Percentiles rank a stretch among this genome's conserved stretches.
Conservation (phyloP, 169 alveolate genomes). For the Eimeria praecox region DNA sequence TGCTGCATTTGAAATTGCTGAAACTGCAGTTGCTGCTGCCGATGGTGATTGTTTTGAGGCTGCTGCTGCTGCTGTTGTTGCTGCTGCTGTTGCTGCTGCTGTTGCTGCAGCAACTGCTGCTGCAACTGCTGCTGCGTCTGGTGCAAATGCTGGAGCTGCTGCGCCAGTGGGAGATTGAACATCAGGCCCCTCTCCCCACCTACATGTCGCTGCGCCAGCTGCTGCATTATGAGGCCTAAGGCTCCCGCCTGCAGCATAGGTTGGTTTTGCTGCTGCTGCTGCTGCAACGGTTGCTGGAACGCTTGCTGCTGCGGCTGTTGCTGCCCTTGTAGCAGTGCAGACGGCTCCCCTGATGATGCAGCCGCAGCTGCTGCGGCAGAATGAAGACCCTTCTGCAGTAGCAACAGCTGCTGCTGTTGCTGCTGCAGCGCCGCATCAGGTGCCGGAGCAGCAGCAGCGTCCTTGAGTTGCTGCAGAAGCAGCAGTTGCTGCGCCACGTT, state of each 20-base stretch:
- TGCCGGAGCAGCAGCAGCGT: constrained; percentile 54
- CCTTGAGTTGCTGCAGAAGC: constrained; percentile 67
- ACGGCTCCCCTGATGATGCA: constrained; percentile 4
- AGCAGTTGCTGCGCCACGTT: constrained; percentile 68
- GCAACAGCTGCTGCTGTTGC: constrained; percentile 47
- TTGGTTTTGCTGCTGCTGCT: constrained; percentile 51
- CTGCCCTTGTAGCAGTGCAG: constrained; percentile 9
- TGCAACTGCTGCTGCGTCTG: constrained; percentile 67
- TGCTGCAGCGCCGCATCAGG: constrained; percentile 59
- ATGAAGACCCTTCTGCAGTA: neutral
- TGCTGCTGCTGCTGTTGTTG: constrained; percentile 33
- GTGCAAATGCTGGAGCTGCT: constrained; percentile 61
- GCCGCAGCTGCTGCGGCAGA: constrained; percentile 70
- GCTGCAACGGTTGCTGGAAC: constrained; percentile 55
- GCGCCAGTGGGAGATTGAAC: constrained; percentile 61
- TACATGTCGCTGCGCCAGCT: constrained; percentile 52
- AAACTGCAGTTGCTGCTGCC: constrained; percentile 57
- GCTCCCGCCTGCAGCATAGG: constrained; percentile 66
- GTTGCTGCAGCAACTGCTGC: constrained; percentile 65
- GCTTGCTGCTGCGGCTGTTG: constrained; percentile 47
- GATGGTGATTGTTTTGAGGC: constrained; percentile 9
- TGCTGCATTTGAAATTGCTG: constrained; percentile 55
- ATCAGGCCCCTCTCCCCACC: constrained; percentile 39
- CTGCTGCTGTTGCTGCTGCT: constrained; percentile 2
- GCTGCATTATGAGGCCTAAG: constrained; percentile 55